Percentiles rank a stretch among this genome's conserved stretches.
Evolutionary conservation across 768 basidiomycete genomes (phyloP).

Genomic region (Lentinula sp.): DNA sequence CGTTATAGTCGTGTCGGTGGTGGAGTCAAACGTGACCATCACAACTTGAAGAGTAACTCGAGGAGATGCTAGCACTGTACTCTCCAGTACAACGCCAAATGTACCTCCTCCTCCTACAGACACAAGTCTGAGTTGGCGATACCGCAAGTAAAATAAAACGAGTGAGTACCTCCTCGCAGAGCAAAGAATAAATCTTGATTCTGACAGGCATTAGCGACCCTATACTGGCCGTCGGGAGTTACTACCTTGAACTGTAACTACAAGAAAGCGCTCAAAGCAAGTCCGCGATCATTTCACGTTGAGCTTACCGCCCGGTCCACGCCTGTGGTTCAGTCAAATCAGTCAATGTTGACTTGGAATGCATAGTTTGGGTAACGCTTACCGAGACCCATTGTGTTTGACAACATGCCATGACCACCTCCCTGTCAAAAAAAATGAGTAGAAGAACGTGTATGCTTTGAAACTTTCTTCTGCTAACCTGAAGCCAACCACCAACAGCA

Average conservation of each 20-base stretch:
- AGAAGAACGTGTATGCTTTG: background rate
- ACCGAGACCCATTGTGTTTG: conserved; percentile 34
- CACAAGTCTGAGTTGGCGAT: background rate
- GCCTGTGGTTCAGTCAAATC: conserved; percentile 4
- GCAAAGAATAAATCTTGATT: conserved; percentile 52
- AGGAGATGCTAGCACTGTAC: conserved; percentile 16
- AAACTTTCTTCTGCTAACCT: conserved; percentile 11
- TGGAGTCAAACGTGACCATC: conserved; percentile 12
- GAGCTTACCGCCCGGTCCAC: conserved; percentile 37
- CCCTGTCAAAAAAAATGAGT: background rate
- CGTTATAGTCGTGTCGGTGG: conserved; percentile 12
- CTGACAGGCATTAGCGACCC: conserved; percentile 41
- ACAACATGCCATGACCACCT: conserved; percentile 9
- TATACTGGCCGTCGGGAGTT: conserved; percentile 42
- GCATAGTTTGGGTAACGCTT: background rate
- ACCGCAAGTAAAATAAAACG: background rate
- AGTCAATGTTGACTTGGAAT: background rate
- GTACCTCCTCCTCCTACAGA: conserved; percentile 38
- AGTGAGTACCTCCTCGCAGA: conserved; percentile 33
- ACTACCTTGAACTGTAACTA: conserved; percentile 48
- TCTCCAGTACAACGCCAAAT: conserved; percentile 36
- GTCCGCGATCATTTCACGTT: background rate
- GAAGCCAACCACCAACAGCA: conserved; percentile 35
- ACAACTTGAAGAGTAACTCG: conserved; percentile 16
- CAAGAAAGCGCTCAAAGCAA: background rate